These are phyloP conservation scores for Alternaria arborescens DNA, from an alignment of 2,329 filamentous ascomycete genomes.

Conservation along the genomic window DNA sequence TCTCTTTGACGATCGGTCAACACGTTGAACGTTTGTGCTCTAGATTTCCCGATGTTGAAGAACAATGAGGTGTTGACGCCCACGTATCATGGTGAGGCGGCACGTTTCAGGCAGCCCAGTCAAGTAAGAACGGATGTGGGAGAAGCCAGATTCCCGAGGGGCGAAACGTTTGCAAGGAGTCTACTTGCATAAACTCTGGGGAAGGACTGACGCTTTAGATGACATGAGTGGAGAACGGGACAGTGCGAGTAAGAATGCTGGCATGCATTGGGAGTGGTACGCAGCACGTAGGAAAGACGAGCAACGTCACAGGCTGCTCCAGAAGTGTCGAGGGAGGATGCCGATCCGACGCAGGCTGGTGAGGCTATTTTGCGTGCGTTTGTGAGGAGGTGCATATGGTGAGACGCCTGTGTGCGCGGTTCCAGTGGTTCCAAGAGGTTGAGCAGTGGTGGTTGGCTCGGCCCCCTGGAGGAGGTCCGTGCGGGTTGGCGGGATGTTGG, in stretches of 20 bases:
- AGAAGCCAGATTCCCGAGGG: constrained; percentile 9
- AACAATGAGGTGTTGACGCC: neutral
- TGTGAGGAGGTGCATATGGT: constrained; percentile 25
- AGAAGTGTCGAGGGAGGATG: constrained; percentile 4
- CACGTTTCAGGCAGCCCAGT: neutral
- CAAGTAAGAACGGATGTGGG: constrained; percentile 9
- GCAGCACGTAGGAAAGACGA: constrained; percentile 12
- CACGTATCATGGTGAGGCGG: constrained; percentile 3
- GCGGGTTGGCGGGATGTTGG: constrained; percentile 30
- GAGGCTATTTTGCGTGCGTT: constrained; percentile 18
- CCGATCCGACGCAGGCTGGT: constrained; percentile 5
- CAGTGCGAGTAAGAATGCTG: constrained; percentile 15
- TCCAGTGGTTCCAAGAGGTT: constrained; percentile 20
- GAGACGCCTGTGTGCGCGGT: constrained; percentile 26
- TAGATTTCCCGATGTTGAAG: neutral
- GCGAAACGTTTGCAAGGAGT: constrained; percentile 15
- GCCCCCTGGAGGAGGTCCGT: constrained; percentile 21
- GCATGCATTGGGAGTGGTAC: constrained; percentile 12
- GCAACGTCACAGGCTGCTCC: constrained; percentile 16
- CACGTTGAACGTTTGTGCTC: neutral
- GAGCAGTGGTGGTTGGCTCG: constrained; percentile 25
- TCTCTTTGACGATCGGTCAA: neutral
- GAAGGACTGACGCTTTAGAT: constrained; percentile 14
- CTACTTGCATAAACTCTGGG: constrained; percentile 7
- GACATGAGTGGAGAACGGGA: constrained; percentile 11